These are phyloP conservation scores for Earliella scabrosa DNA, from an alignment of 1,284 basidiomycete genomes.

Conservation along the genomic window DNA sequence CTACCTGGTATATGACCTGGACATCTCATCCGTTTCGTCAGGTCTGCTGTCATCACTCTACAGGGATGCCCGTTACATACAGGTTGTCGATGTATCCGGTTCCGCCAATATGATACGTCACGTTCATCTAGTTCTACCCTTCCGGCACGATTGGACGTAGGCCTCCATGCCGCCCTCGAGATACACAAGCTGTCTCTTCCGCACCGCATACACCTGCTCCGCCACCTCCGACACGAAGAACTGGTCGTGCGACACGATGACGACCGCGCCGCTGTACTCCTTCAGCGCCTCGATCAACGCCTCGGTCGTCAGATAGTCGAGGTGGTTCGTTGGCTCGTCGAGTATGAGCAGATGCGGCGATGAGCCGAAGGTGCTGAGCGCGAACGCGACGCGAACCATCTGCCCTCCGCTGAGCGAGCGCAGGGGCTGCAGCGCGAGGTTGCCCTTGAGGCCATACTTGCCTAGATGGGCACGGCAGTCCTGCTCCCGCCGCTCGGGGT, in stretches of 20 bases:
- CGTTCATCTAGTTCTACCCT: constrained; percentile 12
- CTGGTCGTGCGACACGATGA: constrained; percentile 21
- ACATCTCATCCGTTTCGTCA: constrained; percentile 6
- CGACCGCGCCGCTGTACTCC: constrained; percentile 19
- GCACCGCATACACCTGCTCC: constrained; percentile 49
- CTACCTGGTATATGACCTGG: constrained; percentile 19
- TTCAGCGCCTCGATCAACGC: constrained; percentile 20
- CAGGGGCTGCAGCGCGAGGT: constrained; percentile 46
- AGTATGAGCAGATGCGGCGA: constrained; percentile 91
- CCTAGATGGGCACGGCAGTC: constrained; percentile 50
- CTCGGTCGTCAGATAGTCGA: constrained; percentile 64
- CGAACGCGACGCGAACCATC: constrained; percentile 54
- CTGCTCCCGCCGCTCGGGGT: constrained; percentile 28
- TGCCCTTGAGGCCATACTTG: constrained; percentile 53
- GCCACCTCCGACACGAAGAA: constrained; percentile 31
- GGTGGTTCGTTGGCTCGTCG: constrained; percentile 89
- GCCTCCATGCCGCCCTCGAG: constrained; percentile 44
- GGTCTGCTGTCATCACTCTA: too few species aligned
- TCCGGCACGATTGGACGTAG: constrained; percentile 21
- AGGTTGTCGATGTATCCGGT: too few species aligned
- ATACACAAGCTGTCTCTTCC: constrained; percentile 43
- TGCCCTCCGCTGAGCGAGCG: constrained; percentile 62
- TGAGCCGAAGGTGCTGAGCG: constrained; percentile 50
- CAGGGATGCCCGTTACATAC: too few species aligned
- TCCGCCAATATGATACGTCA: too few species aligned